Conservation (phyloP, 2,329 filamentous ascomycete species). For the Botryosphaeria dothidea region DNA sequence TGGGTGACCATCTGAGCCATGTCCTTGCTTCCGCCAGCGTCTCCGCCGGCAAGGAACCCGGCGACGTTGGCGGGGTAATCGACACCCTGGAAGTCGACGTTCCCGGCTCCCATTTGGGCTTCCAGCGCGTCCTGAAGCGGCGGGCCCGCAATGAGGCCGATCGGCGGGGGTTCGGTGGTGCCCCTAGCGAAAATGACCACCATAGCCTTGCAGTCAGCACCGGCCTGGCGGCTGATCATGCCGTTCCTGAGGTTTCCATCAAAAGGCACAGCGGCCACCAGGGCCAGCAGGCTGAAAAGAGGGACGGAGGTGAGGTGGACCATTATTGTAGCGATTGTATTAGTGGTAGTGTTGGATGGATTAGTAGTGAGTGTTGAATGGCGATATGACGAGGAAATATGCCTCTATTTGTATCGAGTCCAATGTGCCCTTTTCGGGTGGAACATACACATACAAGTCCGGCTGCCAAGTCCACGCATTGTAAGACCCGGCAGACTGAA, state of each 20-base stretch:
- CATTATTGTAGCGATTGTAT: background rate
- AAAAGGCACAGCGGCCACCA: background rate
- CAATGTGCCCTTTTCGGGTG: background rate
- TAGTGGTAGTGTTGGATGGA: background rate
- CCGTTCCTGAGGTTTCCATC: background rate
- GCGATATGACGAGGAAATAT: background rate
- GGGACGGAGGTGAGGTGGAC: background rate
- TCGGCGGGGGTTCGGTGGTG: constrained; percentile 54
- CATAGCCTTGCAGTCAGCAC: constrained; percentile 30
- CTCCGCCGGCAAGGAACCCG: constrained; percentile 50
- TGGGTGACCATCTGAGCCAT: constrained; percentile 47
- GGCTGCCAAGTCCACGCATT: background rate
- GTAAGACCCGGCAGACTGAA: background rate
- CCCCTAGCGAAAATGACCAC: constrained; percentile 61
- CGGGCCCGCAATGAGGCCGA: constrained; percentile 53
- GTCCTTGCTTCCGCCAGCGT: constrained; percentile 39
- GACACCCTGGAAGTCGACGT: constrained; percentile 56
- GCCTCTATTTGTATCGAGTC: background rate
- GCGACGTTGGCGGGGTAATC: constrained; percentile 49
- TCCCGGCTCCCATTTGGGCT: constrained; percentile 41
- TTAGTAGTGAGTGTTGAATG: background rate
- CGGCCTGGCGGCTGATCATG: background rate
- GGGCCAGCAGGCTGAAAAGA: background rate
- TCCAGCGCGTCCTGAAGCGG: constrained; percentile 52
- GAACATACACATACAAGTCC: background rate